Base-by-base conservation (phyloP, 2,329 filamentous ascomycete species). In the Beauveria sp. region DNA sequence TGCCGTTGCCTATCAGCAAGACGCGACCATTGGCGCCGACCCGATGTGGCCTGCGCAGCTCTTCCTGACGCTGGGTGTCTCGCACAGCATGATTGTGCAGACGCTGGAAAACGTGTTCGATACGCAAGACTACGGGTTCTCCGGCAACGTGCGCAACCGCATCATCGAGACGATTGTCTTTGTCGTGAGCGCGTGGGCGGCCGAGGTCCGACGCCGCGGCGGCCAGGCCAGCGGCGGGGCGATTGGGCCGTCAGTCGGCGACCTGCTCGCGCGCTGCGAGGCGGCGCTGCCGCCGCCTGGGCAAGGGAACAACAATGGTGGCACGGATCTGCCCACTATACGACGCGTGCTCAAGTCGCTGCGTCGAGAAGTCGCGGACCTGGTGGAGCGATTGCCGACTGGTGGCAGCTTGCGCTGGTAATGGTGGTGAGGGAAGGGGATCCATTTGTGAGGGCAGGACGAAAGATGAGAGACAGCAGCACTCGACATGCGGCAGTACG, bases 111-210 rank as follows among this genome's bases (percentile, higher is more conserved):
- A 75, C 49, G 77, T 85, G 58, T 81, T 85, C 26, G 82, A 86
- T 66, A 79, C 80, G 2, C 82, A 86, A 65, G 82, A 85, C 67
- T 78, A 82, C 49, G 83, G 83, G 0, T 86, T 86, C 70, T 82
- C 79, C 30, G 81, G 80, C 45, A 73, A 76, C 30, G 70, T 71
- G 40, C 76, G 82, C 57, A 78, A 75, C 61, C 74, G 78, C 22
- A 75, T 86, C 24, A 78, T 84, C 46, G 81, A 84, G 70, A 81
- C 83, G 72, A 81, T 85, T 65, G 73, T 77, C 43, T 77, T 75
- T 56, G 77, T 77, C 1, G 76, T 83, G 12, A 76, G 77, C 58
- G 73, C 75, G 60, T 83, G 81, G 81, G 75, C 78, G 16, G 74
- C 76, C 26, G 79, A 82, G 61, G 73, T 79, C 6, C 78, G 81